Conservation (phyloP, 2,329 filamentous ascomycete species). For the Aureobasidium sp. region DNA sequence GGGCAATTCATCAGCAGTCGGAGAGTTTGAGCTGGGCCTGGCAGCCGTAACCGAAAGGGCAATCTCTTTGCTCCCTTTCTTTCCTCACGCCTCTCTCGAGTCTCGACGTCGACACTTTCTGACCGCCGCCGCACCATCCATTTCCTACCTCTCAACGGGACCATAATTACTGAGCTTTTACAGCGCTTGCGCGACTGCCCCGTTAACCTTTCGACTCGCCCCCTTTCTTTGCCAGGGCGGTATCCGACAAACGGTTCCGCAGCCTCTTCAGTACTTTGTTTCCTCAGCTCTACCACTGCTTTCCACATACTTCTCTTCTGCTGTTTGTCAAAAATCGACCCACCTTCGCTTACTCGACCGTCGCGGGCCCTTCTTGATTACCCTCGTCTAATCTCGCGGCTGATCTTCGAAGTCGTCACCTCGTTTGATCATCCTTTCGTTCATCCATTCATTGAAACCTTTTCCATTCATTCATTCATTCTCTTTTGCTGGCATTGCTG, state of each 20-base stretch:
- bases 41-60: conserved; percentile 11
- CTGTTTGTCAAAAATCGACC: background rate
- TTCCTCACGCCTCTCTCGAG: conserved; percentile 2
- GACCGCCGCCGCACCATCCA: conserved; percentile 13
- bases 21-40: conserved; percentile 10
- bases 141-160: background rate
- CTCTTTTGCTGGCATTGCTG: background rate
- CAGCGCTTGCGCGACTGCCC: background rate
- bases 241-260: conserved; percentile 5
- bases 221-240: background rate
- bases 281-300: conserved; percentile 5
- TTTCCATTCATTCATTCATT: background rate
- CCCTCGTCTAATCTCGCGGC: conserved; percentile 12
- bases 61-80: conserved; percentile 9
- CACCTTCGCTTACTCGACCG: conserved; percentile 10
- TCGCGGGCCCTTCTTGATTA: background rate
- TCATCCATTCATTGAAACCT: background rate
- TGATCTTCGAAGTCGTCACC: conserved; percentile 6
- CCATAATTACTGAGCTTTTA: background rate
- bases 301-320: conserved; percentile 13
- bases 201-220: conserved; percentile 1
- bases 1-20: conserved; percentile 6
- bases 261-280: conserved; percentile 9
- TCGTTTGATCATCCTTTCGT: conserved; percentile 14
- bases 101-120: conserved; percentile 11